A percentile compares a stretch with the other conserved stretches of the same genome.
Evolutionary conservation across 1,284 basidiomycete genomes (phyloP).

Genomic region (Cryptococcus floricola): DNA sequence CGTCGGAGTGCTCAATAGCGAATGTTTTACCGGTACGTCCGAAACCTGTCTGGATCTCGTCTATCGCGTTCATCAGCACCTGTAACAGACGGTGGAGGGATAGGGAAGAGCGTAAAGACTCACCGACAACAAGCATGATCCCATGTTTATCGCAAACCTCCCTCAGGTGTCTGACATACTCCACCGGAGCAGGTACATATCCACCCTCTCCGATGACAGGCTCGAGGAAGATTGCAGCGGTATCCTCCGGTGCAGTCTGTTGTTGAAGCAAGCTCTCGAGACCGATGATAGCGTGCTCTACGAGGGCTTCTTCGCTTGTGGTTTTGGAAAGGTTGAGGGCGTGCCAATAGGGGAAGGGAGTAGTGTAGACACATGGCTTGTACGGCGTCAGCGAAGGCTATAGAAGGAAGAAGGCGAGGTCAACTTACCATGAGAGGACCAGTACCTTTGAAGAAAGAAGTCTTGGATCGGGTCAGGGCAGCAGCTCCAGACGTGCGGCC

Average conservation of each 20-base stretch:
- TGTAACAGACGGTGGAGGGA: slow-evolving; percentile 1
- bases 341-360: slow-evolving; percentile 89
- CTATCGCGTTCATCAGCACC: slow-evolving; percentile 18
- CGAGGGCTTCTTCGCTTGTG: slow-evolving; percentile 62
- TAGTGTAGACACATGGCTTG: slow-evolving; percentile 76
- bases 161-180: slow-evolving; percentile 73
- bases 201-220: slow-evolving; percentile 89
- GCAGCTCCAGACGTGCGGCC: slow-evolving; percentile 85
- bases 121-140: slow-evolving; percentile 65
- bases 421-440: slow-evolving; percentile 71
- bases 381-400: slow-evolving; percentile 2
- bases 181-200: slow-evolving; percentile 77
- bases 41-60: slow-evolving; percentile 43
- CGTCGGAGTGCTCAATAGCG: slow-evolving; percentile 62
- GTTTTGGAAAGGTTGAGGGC: slow-evolving; percentile 64
- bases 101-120: slow-evolving; percentile 54
- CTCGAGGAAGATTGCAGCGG: slow-evolving; percentile 85
- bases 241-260: slow-evolving; percentile 77
- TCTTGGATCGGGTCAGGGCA: slow-evolving; percentile 80
- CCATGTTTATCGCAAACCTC: slow-evolving; percentile 77
- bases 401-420: neutral
- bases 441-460: slow-evolving; percentile 74
- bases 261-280: slow-evolving; percentile 78
- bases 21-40: slow-evolving; percentile 63
- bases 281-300: slow-evolving; percentile 67